Evolutionary conservation across 1,284 basidiomycete species (phyloP).

Genomic region (Rhodotorula sp.): DNA sequence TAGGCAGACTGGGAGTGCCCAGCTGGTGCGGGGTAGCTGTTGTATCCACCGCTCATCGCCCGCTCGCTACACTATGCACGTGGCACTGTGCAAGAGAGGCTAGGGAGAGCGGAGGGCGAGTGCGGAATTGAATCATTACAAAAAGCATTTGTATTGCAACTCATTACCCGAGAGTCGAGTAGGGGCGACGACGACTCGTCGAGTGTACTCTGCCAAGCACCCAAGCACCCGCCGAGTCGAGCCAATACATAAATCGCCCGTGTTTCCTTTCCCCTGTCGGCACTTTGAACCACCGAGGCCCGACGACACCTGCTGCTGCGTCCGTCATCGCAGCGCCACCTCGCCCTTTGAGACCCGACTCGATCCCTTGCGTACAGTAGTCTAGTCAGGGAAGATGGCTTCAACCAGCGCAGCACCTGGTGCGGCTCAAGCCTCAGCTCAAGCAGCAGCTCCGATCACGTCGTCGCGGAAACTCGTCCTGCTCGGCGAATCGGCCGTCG

Average conservation of each 20-base stretch:
- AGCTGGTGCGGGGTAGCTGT: constrained; percentile 1
- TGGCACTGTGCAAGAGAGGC: neutral
- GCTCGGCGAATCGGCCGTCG: constrained; percentile 89
- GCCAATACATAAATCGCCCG: too few relatives aligned
- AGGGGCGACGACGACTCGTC: too few relatives aligned
- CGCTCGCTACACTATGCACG: too few relatives aligned
- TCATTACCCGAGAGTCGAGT: too few relatives aligned
- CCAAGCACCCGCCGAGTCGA: too few relatives aligned
- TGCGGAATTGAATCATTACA: neutral
- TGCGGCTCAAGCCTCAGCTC: constrained; percentile 29
- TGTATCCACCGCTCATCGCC: constrained; percentile 10
- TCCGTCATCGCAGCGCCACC: neutral
- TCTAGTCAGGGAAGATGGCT: neutral
- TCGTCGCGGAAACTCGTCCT: constrained; percentile 39
- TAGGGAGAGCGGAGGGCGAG: neutral
- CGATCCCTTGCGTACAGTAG: constrained; percentile 18
- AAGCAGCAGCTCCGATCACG: constrained; percentile 26
- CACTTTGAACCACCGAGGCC: too few relatives aligned
- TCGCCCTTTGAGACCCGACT: neutral
- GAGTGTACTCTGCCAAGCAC: too few relatives aligned
- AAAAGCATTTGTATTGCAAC: too few relatives aligned
- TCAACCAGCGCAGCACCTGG: constrained; percentile 11
- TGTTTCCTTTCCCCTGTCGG: too few relatives aligned
- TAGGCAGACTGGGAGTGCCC: neutral
- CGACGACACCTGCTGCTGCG: neutral